phyloP scores from a whole-genome alignment of 208 protist species.

The Jaenimonas drosophilae region DNA sequence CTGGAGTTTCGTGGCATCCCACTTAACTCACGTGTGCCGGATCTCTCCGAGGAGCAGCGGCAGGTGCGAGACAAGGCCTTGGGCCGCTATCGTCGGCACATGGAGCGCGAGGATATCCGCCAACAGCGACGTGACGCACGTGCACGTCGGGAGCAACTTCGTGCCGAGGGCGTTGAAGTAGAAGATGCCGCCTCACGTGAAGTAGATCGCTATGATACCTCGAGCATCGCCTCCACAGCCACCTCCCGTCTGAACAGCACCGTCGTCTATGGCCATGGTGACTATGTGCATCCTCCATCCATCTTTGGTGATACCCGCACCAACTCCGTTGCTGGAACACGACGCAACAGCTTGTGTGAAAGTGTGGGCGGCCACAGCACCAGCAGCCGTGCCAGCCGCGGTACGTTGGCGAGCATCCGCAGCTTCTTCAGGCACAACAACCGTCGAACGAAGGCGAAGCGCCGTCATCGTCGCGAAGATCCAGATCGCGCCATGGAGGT shows the following conservation, averaged over 20 bases:
- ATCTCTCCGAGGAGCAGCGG: constrained; percentile 9
- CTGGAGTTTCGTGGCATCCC: constrained; percentile 11
- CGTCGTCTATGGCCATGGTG: constrained; percentile 13
- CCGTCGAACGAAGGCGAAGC: background rate
- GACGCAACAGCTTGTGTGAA: constrained; percentile 1
- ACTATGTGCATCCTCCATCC: constrained; percentile 4
- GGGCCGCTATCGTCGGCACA: constrained; percentile 2
- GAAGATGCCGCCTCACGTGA: background rate
- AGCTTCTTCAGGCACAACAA: background rate
- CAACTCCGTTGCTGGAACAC: too few relatives aligned
- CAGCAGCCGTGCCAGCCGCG: background rate
- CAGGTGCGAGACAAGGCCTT: constrained; percentile 4
- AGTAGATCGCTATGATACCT: background rate
- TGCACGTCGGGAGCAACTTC: background rate
- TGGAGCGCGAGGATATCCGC: constrained; percentile 4
- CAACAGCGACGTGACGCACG: constrained; percentile 1
- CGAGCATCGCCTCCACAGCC: background rate
- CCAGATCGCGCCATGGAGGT: background rate
- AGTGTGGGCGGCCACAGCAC: constrained; percentile 3
- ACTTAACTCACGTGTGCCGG: constrained; percentile 11
- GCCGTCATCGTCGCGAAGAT: background rate
- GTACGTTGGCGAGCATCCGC: background rate
- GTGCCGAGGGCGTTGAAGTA: background rate
- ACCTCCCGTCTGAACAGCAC: constrained; percentile 8
- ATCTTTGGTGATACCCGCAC: background rate